phyloP scores from a whole-genome alignment of 106 monocot species.

The Dendrobium chrysotoxum region DNA sequence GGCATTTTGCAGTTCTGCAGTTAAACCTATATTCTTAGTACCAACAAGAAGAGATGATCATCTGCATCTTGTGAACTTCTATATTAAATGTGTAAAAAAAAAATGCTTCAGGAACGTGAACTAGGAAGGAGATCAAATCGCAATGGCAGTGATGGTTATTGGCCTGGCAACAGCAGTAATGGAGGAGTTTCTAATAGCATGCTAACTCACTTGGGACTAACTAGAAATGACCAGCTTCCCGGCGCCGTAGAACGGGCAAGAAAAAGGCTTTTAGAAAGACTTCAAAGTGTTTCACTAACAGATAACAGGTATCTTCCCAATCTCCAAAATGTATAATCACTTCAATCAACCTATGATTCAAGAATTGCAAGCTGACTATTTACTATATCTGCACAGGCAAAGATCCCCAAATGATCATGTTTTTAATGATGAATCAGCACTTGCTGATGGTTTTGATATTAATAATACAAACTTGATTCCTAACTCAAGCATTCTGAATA shows the following conservation, averaged over 20 bases:
- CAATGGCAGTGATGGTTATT: slow-evolving; percentile 14
- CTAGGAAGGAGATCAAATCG: neutral
- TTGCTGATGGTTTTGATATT: too few relatives aligned
- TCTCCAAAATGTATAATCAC: neutral
- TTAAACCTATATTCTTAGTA: neutral
- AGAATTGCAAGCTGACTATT: neutral
- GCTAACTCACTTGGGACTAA: slow-evolving; percentile 7
- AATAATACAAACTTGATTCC: neutral
- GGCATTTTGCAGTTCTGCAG: neutral
- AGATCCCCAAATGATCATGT: neutral
- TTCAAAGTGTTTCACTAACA: slow-evolving; percentile 30
- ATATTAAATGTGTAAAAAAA: neutral
- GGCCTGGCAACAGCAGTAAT: slow-evolving; percentile 8
- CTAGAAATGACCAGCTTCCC: slow-evolving; percentile 37
- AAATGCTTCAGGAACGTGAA: slow-evolving; percentile 26
- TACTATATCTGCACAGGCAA: neutral
- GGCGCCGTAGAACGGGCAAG: slow-evolving; percentile 46
- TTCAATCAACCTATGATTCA: neutral
- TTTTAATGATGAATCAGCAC: neutral
- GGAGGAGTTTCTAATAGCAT: neutral
- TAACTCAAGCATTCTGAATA: neutral
- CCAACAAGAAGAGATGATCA: neutral
- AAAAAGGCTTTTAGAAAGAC: slow-evolving; percentile 49
- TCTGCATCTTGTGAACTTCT: neutral
- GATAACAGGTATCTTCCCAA: slow-evolving; percentile 26